Percentiles rank a stretch among this genome's conserved stretches.
Evolutionary conservation across 768 basidiomycete genomes (phyloP).

Genomic region (Stropharia rugosoannulata): DNA sequence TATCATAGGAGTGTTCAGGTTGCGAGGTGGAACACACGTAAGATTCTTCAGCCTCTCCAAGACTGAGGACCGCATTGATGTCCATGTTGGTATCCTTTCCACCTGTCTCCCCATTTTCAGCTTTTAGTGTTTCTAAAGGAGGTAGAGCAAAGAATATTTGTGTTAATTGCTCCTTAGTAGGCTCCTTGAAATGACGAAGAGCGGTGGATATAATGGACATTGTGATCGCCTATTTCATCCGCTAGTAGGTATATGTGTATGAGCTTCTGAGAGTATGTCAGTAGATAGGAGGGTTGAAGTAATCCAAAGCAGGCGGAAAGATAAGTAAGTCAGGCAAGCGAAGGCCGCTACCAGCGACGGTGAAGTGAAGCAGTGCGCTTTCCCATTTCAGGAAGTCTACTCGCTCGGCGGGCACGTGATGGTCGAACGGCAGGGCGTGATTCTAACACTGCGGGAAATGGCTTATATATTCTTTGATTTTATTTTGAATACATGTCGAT

Average conservation of each 20-base stretch:
- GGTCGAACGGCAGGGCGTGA: too few relatives aligned
- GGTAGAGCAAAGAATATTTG: conserved; percentile 88
- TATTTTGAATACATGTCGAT: too few relatives aligned
- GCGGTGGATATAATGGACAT: conserved; percentile 88
- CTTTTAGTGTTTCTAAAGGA: conserved; percentile 29
- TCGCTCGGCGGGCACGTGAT: too few relatives aligned
- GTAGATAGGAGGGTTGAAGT: neutral
- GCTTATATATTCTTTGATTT: too few relatives aligned
- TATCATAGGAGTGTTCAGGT: neutral
- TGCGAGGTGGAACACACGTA: conserved; percentile 64
- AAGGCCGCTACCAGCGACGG: neutral
- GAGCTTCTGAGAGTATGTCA: neutral
- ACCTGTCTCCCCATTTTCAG: conserved; percentile 35
- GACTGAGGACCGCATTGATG: conserved; percentile 84
- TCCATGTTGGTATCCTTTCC: conserved; percentile 60
- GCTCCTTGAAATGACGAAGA: conserved; percentile 90
- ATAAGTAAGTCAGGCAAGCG: neutral
- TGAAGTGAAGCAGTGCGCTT: too few relatives aligned
- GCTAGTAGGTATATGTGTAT: neutral
- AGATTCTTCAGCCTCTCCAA: conserved; percentile 87
- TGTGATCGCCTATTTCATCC: neutral
- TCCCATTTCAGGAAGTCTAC: too few relatives aligned
- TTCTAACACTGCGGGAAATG: too few relatives aligned
- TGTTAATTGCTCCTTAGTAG: conserved; percentile 82
- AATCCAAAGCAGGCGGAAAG: neutral